A percentile compares a stretch with the other conserved stretches of the same genome.
Evolutionary conservation across 208 protist species (phyloP).

Genomic region (Strigomonas galati): DNA sequence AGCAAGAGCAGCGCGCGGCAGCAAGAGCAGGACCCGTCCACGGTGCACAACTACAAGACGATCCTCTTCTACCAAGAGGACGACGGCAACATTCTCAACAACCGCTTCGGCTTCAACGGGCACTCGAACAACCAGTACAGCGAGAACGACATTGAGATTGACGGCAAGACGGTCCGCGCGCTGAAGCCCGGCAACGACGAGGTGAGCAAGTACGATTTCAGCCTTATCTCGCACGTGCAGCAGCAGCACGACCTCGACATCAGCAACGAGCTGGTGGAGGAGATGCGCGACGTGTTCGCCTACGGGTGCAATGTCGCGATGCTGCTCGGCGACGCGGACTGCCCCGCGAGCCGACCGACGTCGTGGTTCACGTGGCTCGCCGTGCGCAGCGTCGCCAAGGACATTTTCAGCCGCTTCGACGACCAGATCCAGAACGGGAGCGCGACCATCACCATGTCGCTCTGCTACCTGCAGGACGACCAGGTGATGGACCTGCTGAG

Average conservation of each 20-base stretch:
- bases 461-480: slow-evolving; percentile 68
- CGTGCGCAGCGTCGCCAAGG: slow-evolving; percentile 50
- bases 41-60: slow-evolving; percentile 46
- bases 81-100: neutral
- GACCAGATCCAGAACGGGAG: neutral
- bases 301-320: slow-evolving; percentile 60
- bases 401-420: slow-evolving; percentile 38
- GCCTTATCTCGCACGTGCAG: slow-evolving; percentile 42
- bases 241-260: slow-evolving; percentile 33
- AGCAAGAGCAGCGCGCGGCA: slow-evolving; percentile 28
- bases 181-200: slow-evolving; percentile 50
- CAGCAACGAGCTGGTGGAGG: slow-evolving; percentile 44
- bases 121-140: neutral
- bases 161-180: slow-evolving; percentile 49
- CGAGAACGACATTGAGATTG: slow-evolving; percentile 34
- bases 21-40: slow-evolving; percentile 31
- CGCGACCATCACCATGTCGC: slow-evolving; percentile 51
- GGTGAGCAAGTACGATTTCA: slow-evolving; percentile 69
- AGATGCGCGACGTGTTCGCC: slow-evolving; percentile 57
- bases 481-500: slow-evolving; percentile 63
- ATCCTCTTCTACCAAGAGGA: slow-evolving; percentile 31
- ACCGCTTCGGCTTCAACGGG: neutral
- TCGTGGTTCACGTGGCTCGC: slow-evolving; percentile 66
- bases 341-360: slow-evolving; percentile 33
- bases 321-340: slow-evolving; percentile 61